A percentile compares a stretch with the other conserved stretches of the same genome.
These are phyloP conservation scores for Hortiboletus campestris DNA, from an alignment of 768 basidiomycete genomes.

Conservation along the genomic window DNA sequence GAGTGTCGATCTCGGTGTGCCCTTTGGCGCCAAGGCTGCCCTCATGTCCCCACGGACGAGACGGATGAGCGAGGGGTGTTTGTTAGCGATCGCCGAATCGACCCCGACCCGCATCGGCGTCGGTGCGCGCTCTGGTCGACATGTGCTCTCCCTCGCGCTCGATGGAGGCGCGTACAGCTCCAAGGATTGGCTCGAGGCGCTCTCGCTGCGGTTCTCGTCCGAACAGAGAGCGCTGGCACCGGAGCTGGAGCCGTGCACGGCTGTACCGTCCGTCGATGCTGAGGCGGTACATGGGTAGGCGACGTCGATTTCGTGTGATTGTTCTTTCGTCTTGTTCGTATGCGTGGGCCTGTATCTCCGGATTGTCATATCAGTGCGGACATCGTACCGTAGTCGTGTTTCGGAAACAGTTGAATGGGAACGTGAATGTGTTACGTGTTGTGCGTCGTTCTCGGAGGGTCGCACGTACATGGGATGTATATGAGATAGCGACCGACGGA, in stretches of 20 bases:
- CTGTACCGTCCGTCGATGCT: not conserved
- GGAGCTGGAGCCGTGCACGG: no score
- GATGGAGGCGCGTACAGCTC: not conserved
- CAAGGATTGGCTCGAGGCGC: conserved; percentile 21
- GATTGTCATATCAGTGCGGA: not conserved
- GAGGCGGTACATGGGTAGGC: no score
- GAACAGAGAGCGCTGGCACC: not conserved
- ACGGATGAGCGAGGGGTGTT: conserved; percentile 22
- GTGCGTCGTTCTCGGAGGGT: no score
- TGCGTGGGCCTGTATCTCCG: not conserved
- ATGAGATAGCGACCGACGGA: not conserved
- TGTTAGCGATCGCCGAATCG: conserved; percentile 10
- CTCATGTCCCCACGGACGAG: conserved; percentile 1
- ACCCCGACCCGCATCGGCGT: conserved; percentile 20
- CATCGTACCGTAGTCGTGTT: not conserved
- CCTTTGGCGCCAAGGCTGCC: not conserved
- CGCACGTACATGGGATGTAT: no score
- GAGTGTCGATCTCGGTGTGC: not conserved
- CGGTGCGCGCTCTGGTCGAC: not conserved
- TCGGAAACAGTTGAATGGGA: not conserved
- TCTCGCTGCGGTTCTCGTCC: conserved; percentile 11
- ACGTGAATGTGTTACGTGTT: not conserved
- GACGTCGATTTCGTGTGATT: no score
- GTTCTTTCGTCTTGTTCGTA: not conserved
- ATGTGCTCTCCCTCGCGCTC: conserved; percentile 5